These are phyloP conservation scores for Elaeis oleifera DNA, from an alignment of 202 grass and related monocot genomes.

Conservation along the genomic window DNA sequence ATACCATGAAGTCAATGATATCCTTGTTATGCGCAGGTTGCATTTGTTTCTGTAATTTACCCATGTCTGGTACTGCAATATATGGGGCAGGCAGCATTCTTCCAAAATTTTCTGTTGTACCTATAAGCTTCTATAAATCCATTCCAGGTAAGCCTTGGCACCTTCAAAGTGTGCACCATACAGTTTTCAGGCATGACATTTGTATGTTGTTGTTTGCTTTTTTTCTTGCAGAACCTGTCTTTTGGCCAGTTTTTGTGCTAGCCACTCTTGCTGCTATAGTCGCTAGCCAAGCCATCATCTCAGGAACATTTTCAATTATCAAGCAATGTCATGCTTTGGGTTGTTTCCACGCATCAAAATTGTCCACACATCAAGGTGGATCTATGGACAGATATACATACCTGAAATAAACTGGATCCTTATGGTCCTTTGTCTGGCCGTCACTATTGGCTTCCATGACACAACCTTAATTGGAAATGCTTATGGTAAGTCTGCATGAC, in stretches of 20 bases:
- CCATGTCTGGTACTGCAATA: conserved; percentile 91
- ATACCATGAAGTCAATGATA: not conserved
- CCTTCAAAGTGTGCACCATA: not conserved
- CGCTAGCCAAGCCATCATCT: conserved; percentile 71
- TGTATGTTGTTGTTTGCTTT: not conserved
- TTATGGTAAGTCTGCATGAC: conserved; percentile 44
- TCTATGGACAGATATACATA: conserved; percentile 83
- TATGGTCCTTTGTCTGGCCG: conserved; percentile 71
- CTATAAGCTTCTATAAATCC: conserved; percentile 67
- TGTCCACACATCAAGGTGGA: conserved; percentile 80
- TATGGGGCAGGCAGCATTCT: conserved; percentile 97
- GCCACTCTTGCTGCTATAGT: conserved; percentile 68
- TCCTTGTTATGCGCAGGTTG: conserved; percentile 54
- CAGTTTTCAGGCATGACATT: too few species aligned
- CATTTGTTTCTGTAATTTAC: conserved; percentile 68
- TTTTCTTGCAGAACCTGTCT: conserved; percentile 43
- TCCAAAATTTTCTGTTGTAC: conserved; percentile 51
- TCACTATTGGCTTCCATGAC: conserved; percentile 57
- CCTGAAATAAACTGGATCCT: conserved; percentile 90
- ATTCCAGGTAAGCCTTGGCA: conserved; percentile 57
- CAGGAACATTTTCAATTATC: conserved; percentile 73
- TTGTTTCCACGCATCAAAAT: conserved; percentile 73
- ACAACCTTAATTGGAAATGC: conserved; percentile 65
- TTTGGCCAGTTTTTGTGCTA: conserved; percentile 76
- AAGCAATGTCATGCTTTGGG: conserved; percentile 72